Conservation (phyloP, 2,329 filamentous ascomycete genomes). For the Drechslerella coelobrocha region DNA sequence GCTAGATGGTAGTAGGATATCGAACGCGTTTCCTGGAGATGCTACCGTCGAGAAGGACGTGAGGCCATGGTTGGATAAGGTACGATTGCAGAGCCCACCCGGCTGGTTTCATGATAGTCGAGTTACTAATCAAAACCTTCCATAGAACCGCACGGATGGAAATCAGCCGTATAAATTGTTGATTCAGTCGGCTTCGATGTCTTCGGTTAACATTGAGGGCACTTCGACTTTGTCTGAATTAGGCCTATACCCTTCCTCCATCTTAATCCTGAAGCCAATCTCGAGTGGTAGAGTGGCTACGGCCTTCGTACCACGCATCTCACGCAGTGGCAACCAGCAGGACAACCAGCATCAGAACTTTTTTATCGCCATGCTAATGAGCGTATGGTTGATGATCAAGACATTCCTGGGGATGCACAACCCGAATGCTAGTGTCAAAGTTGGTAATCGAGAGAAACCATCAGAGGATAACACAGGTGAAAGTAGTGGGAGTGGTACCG, state of each 20-base stretch:
- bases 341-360: constrained; percentile 34
- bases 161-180: constrained; percentile 41
- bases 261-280: constrained; percentile 38
- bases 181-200: constrained; percentile 12
- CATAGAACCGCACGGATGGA: constrained; percentile 36
- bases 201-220: constrained; percentile 35
- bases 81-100: not conserved
- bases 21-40: constrained; percentile 17
- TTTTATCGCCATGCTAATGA: constrained; percentile 32
- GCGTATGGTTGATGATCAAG: constrained; percentile 44
- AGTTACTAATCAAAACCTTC: not conserved
- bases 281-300: constrained; percentile 16
- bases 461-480: not conserved
- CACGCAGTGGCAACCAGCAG: not conserved
- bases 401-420: constrained; percentile 38
- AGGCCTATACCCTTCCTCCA: constrained; percentile 39
- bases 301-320: constrained; percentile 26
- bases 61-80: constrained; percentile 39
- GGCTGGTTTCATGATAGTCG: constrained; percentile 8
- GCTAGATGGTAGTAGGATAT: constrained; percentile 37
- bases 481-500: constrained; percentile 1
- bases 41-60: constrained; percentile 35
- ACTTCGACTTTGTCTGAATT: constrained; percentile 22
- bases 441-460: constrained; percentile 17
- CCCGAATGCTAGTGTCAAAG: constrained; percentile 17